Percentiles rank a stretch among this genome's conserved stretches.
Conservation (phyloP, 1,139 yeast species). For the Candida tetrigidarum region DNA sequence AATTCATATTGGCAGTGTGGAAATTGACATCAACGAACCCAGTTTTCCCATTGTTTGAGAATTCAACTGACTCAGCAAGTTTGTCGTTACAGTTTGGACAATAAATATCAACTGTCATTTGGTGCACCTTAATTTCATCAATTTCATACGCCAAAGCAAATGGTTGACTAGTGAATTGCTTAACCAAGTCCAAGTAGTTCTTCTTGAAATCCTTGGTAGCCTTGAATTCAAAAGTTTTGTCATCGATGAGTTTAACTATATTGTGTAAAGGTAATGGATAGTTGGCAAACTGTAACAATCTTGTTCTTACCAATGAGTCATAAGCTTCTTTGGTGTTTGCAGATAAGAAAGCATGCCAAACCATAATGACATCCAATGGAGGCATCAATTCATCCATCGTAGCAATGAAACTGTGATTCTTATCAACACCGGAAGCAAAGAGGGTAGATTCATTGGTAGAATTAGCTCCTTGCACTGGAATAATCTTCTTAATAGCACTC, state of each 20-base stretch:
- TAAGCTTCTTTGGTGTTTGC: slow-evolving; percentile 25
- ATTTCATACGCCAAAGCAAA: slow-evolving; percentile 5
- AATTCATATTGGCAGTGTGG: slow-evolving; percentile 1
- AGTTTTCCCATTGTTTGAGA: slow-evolving; percentile 17
- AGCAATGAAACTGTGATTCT: not conserved
- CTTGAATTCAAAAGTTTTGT: slow-evolving; percentile 23
- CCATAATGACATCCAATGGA: slow-evolving; percentile 41
- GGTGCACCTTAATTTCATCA: not conserved
- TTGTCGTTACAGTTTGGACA: slow-evolving; percentile 26
- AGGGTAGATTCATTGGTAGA: not conserved
- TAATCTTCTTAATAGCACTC: slow-evolving; percentile 12
- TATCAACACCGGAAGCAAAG: not conserved
- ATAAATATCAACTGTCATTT: slow-evolving; percentile 8
- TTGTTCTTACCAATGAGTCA: slow-evolving; percentile 30
- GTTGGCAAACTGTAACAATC: slow-evolving; percentile 24
- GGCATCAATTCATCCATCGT: slow-evolving; percentile 20
- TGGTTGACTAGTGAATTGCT: slow-evolving; percentile 2
- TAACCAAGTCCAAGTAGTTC: slow-evolving; percentile 3
- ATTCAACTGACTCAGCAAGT: slow-evolving; percentile 18
- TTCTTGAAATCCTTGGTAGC: slow-evolving; percentile 14
- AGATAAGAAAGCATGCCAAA: slow-evolving; percentile 37
- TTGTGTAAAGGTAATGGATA: slow-evolving; percentile 31
- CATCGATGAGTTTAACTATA: slow-evolving; percentile 25
- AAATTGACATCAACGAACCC: slow-evolving; percentile 30
- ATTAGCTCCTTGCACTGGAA: slow-evolving; percentile 15